Percentiles rank a stretch among this genome's conserved stretches.
Conservation (phyloP, 2,329 filamentous ascomycete genomes). For the Fusarium guadeloupense region DNA sequence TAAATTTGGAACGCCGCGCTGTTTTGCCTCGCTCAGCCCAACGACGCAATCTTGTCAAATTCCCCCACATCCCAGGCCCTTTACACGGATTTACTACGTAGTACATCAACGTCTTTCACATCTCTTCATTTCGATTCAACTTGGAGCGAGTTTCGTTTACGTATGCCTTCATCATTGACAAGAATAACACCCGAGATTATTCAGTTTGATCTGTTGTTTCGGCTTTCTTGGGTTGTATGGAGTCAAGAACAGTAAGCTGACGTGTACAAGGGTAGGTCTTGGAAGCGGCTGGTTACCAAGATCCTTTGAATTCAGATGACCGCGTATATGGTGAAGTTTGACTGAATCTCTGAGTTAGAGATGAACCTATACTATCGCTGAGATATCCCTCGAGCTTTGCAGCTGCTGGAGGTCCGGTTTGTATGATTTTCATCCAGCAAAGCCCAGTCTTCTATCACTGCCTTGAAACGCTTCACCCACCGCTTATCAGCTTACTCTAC, state of each 20-base stretch:
- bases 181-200: not conserved
- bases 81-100: not conserved
- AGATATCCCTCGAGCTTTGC: no score
- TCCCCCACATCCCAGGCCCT: not conserved
- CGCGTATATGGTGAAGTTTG: not conserved
- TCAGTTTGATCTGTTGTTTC: not conserved
- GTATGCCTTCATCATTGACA: not conserved
- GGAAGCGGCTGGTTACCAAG: constrained; percentile 12
- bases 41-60: constrained; percentile 2
- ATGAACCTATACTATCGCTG: no score
- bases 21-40: constrained; percentile 40
- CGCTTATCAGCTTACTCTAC: no score
- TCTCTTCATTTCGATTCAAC: not conserved
- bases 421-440: no score
- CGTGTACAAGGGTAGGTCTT: constrained; percentile 1
- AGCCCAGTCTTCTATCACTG: no score
- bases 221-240: not conserved
- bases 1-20: constrained; percentile 41
- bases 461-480: not conserved
- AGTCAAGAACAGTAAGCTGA: constrained; percentile 1
- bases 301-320: constrained; percentile 9
- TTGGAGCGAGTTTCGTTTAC: not conserved
- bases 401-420: no score
- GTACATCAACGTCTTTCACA: not conserved
- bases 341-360: no score